These are phyloP conservation scores for Trametes cingulata DNA, from an alignment of 768 basidiomycete genomes.

Conservation along the genomic window DNA sequence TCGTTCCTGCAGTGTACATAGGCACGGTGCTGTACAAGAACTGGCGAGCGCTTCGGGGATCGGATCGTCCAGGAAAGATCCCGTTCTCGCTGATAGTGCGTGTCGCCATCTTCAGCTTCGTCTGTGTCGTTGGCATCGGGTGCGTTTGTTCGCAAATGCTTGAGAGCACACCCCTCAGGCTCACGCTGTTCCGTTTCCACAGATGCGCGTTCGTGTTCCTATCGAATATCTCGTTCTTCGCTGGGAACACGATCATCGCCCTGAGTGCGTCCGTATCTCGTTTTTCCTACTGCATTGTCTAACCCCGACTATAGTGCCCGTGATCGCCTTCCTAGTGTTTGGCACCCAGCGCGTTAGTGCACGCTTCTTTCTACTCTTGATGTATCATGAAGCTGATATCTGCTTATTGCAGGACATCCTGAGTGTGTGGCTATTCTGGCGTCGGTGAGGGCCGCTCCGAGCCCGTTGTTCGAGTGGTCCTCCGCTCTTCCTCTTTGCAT, in stretches of 20 bases:
- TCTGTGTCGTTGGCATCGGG: slow-evolving; percentile 21
- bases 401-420: slow-evolving; percentile 8
- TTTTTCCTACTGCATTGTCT: no score
- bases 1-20: slow-evolving; percentile 13
- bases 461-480: background rate
- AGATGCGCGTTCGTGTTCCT: slow-evolving; percentile 19
- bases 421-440: slow-evolving; percentile 17
- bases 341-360: slow-evolving; percentile 10
- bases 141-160: background rate
- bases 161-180: no score
- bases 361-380: background rate
- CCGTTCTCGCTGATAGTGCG: slow-evolving; percentile 20
- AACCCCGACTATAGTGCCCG: slow-evolving; percentile 7
- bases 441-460: slow-evolving; percentile 2
- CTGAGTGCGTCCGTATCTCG: background rate
- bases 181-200: no score
- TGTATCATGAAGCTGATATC: background rate
- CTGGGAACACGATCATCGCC: slow-evolving; percentile 17
- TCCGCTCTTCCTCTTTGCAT: background rate
- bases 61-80: slow-evolving; percentile 17
- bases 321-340: slow-evolving; percentile 20
- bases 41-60: slow-evolving; percentile 20
- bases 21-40: slow-evolving; percentile 16
- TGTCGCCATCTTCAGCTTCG: slow-evolving; percentile 20
- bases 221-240: slow-evolving; percentile 12